Evolutionary conservation across 257 asterid species (phyloP).

Genomic region (Scutellaria galericulata): DNA sequence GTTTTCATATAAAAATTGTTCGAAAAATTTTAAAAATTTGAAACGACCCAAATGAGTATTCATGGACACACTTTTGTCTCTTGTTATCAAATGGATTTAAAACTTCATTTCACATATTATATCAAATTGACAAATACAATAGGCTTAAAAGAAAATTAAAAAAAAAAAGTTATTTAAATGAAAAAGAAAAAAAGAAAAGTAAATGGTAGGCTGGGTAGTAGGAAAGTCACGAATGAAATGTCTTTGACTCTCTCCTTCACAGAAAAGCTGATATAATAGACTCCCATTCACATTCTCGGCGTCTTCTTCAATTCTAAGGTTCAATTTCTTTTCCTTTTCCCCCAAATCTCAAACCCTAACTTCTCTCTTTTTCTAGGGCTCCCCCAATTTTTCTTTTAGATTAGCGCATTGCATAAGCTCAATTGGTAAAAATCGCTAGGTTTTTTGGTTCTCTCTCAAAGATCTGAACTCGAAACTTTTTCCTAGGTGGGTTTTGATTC

Average conservation of each 20-base stretch:
- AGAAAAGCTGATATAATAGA: slow-evolving; percentile 11
- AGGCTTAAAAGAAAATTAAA: not conserved
- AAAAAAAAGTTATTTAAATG: not conserved
- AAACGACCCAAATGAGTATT: no score
- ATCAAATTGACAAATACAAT: no score
- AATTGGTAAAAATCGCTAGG: not conserved
- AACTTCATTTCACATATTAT: not conserved
- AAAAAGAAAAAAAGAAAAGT: not conserved
- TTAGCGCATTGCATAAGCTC: slow-evolving; percentile 4
- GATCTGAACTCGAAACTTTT: slow-evolving; percentile 21
- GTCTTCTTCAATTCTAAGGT: slow-evolving; percentile 23
- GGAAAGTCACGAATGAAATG: slow-evolving; percentile 29
- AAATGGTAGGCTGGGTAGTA: slow-evolving; percentile 22
- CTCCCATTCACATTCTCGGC: slow-evolving; percentile 22
- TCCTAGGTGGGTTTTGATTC: slow-evolving; percentile 35
- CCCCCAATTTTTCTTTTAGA: not conserved
- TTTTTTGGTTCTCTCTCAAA: not conserved
- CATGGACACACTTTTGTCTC: no score
- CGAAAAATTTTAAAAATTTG: no score
- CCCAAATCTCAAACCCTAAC: slow-evolving; percentile 10
- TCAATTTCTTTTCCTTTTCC: not conserved
- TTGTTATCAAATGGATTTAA: no score
- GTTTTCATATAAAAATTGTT: no score
- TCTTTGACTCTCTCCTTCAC: slow-evolving; percentile 23
- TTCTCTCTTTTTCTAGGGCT: not conserved